Evolutionary conservation across 2,329 filamentous ascomycete genomes (phyloP), one percentile per base, ranked within the genome.

Genomic region (Claviceps quebecensis): DNA sequence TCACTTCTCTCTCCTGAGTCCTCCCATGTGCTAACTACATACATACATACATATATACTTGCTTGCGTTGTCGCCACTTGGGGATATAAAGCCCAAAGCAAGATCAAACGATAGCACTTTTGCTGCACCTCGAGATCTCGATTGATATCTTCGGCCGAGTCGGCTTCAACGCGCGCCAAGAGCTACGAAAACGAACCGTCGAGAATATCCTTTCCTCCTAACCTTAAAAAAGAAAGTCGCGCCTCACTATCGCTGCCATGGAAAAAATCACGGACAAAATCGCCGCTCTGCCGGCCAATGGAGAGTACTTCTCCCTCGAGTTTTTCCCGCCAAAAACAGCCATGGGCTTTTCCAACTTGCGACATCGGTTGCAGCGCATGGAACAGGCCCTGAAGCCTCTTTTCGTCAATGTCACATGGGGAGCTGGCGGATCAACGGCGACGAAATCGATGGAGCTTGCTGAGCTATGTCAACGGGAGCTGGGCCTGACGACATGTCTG

Each of bases 261-360:
- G 84, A 89, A 72, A 93, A 87, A 71, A 90, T 96, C 65, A 95
- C 88, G 56, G 86, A 94, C 75, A 95, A 95, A 76, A 91, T 97
- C 65, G 86, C 87, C 70, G 87, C 88, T 55, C 72, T 98, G 72
- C 86, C 87, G 67, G 78, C 84, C 57, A 81, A 87, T 68, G 79
- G 80, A 57, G 82, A 79, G 65, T 97, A 93, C 74, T 95, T 95
- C 71, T 97, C 93, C 47, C 84, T 97, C 69, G 93, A 98, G 72
- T 98, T 98, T 80, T 98, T 98, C 72, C 93, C 93, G 58, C 93
- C 93, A 56, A 98, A 97, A 74, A 98, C 93, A 46, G 77, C 84
- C 55, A 95, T 95, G 83, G 93, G 93, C 57, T 94, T 93, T 62
- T 84, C 87, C 56, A 98, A 98, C 67, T 81, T 98, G 51, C 86